Evolutionary conservation across 495 filamentous ascomycete genomes (phyloP).

Genomic region (Lineolata rhizophorae): DNA sequence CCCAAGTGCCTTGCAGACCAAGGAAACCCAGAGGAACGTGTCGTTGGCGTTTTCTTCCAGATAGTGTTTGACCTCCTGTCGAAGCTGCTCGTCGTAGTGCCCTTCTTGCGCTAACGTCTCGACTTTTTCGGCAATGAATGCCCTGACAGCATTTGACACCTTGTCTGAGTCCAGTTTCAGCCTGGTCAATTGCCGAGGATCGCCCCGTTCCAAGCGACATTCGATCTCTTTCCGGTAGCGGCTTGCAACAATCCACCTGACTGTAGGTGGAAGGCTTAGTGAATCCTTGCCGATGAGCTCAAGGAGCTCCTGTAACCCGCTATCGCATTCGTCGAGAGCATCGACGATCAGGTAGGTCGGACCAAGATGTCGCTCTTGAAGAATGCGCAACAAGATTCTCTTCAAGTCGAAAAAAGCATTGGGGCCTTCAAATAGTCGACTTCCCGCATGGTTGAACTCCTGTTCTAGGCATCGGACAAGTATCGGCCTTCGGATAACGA

Average conservation of each 20-base stretch:
- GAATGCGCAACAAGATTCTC: constrained; percentile 16
- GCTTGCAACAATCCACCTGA: constrained; percentile 21
- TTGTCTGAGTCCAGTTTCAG: constrained; percentile 16
- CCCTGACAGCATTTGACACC: constrained; percentile 2
- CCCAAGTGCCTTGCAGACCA: constrained; percentile 12
- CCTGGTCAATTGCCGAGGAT: constrained; percentile 4
- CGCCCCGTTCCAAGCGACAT: constrained; percentile 13
- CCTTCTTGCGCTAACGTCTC: constrained; percentile 7
- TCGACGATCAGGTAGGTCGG: constrained; percentile 15
- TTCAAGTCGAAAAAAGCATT: constrained; percentile 17
- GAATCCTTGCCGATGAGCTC: constrained; percentile 12
- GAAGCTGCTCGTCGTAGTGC: constrained; percentile 5
- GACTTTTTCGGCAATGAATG: constrained; percentile 19
- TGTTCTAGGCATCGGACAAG: constrained; percentile 18
- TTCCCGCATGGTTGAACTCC: constrained; percentile 10
- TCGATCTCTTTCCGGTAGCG: constrained; percentile 19
- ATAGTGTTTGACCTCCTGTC: constrained; percentile 5
- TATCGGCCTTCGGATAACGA: constrained; percentile 14
- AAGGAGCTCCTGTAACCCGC: constrained; percentile 2
- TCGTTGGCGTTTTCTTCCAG: constrained; percentile 9
- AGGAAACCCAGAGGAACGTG: too few species aligned
- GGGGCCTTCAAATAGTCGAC: constrained; percentile 15
- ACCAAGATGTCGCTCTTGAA: constrained; percentile 14
- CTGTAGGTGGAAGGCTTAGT: constrained; percentile 1
- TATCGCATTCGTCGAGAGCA: constrained; percentile 4